Percentiles rank a stretch among this genome's conserved stretches.
Conservation (phyloP, 768 basidiomycete genomes). For the Myochromella boudieri region DNA sequence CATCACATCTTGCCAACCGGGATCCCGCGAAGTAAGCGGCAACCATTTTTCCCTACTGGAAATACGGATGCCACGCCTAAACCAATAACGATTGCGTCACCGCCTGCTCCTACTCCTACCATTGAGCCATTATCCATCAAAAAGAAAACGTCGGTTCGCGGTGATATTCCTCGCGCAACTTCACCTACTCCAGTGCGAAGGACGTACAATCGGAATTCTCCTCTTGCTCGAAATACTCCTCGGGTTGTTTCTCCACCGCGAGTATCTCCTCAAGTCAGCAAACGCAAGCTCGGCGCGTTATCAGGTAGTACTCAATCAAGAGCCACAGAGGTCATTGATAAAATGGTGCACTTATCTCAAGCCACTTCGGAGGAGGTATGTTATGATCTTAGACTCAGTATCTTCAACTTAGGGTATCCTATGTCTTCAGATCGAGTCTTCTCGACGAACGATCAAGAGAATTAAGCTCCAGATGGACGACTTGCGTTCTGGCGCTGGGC, state of each 20-base stretch:
- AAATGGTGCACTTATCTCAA: conserved; percentile 46
- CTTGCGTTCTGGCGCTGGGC: conserved; percentile 24
- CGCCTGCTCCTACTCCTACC: conserved; percentile 37
- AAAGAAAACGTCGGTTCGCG: conserved; percentile 73
- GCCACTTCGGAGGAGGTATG: conserved; percentile 69
- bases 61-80: conserved; percentile 59
- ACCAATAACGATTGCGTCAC: conserved; percentile 26
- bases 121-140: conserved; percentile 84
- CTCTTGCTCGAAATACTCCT: conserved; percentile 45
- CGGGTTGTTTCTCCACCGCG: conserved; percentile 48
- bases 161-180: conserved; percentile 33
- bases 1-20: conserved; percentile 37
- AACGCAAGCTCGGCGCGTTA: conserved; percentile 31
- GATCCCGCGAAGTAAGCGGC: conserved; percentile 72
- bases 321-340: conserved; percentile 41
- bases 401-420: conserved; percentile 5
- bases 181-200: conserved; percentile 40
- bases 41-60: conserved; percentile 55
- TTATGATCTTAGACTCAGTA: conserved; percentile 5
- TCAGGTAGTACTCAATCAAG: conserved; percentile 22
- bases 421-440: conserved; percentile 60
- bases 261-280: conserved; percentile 53
- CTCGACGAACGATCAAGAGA: conserved; percentile 69
- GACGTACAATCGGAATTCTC: conserved; percentile 48
- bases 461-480: conserved; percentile 71